Base-by-base conservation (phyloP, 106 monocot genomes). In the Allium cepa region DNA sequence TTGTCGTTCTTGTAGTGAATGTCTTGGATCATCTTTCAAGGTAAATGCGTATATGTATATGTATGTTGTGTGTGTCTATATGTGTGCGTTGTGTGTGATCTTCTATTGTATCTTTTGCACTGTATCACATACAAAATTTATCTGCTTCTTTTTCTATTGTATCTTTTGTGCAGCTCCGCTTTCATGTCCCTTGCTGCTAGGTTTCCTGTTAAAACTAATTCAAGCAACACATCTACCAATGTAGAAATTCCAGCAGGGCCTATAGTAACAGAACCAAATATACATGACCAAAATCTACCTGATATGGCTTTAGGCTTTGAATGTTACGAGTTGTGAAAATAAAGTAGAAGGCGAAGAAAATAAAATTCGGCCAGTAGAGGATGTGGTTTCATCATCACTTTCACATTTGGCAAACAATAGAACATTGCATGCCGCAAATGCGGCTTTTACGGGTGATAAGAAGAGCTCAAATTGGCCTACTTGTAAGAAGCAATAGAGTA, bases 21-120 rank as follows among this genome's bases (percentile, higher is more conserved):
- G 88, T 89, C 50, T 89, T 85, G 28, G 88, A 89, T 62, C 88
- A 89, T 82, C 84, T 89, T 48, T 89, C 88, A 69, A 89, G 88
- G 88, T 88, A 73, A n/a, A 22, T 22, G 1, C 22, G 22, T 22
- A 22, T 22, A 22, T 22, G 22, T 22, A 22, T 22, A 22, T 22
- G 22, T 22, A 22, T 22, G 22, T 22, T 22, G 22, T 22, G 22
- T 22, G 36, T 5, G 5, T 5, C 4, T 5, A 36, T 5, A 5
- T 36, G 36, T 2, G 36, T 5, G 36, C 36, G 5, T 0, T 36
- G 36, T 36, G 3, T 36, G 36, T 1, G 36, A 0, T 36, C 3
- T 1, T 22, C 22, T 22, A 22, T 22, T 22, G 22, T 1, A 22
- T 22, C 22, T 22, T 22, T 22, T 22, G 22, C 36, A 36, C 3